Percentiles rank a stretch among this genome's conserved stretches.
phyloP scores from a whole-genome alignment of 2,329 filamentous ascomycete species.

The Talaromyces funiculosus region DNA sequence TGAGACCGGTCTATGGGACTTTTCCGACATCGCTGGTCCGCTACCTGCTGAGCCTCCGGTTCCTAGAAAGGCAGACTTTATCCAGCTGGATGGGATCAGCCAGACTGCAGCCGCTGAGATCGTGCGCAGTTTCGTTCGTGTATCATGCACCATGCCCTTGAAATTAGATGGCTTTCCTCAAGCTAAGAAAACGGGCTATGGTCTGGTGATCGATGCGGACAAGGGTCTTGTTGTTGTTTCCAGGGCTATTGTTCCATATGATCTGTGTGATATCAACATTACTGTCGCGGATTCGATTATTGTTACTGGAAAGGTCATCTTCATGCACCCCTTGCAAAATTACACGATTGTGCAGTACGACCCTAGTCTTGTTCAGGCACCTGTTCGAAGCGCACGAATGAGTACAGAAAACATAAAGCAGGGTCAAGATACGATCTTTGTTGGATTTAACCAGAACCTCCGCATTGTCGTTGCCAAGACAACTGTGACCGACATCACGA shows the following conservation, averaged over 20 bases:
- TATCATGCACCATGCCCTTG: conserved; percentile 86
- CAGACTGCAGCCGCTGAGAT: conserved; percentile 89
- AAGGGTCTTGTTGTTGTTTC: conserved; percentile 94
- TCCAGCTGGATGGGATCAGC: conserved; percentile 80
- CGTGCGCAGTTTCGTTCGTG: conserved; percentile 88
- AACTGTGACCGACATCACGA: conserved; percentile 93
- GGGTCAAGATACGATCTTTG: conserved; percentile 89
- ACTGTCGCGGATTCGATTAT: conserved; percentile 97
- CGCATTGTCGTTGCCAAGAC: conserved; percentile 91
- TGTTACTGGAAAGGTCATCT: conserved; percentile 87
- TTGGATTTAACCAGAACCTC: conserved; percentile 96
- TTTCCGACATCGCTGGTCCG: conserved; percentile 74
- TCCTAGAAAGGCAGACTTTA: conserved; percentile 78
- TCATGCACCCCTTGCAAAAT: conserved; percentile 94
- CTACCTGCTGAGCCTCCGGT: conserved; percentile 68
- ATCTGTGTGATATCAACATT: conserved; percentile 91
- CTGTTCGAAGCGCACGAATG: conserved; percentile 81
- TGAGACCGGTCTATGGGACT: conserved; percentile 86
- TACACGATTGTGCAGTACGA: conserved; percentile 96
- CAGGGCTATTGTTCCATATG: conserved; percentile 87
- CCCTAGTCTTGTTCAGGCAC: conserved; percentile 83
- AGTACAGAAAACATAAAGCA: conserved; percentile 80
- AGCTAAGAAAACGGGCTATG: conserved; percentile 89
- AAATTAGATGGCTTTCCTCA: conserved; percentile 98
- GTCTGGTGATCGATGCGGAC: conserved; percentile 92